Conservation (phyloP, 2,329 filamentous ascomycete genomes). For the Fusarium sp. region DNA sequence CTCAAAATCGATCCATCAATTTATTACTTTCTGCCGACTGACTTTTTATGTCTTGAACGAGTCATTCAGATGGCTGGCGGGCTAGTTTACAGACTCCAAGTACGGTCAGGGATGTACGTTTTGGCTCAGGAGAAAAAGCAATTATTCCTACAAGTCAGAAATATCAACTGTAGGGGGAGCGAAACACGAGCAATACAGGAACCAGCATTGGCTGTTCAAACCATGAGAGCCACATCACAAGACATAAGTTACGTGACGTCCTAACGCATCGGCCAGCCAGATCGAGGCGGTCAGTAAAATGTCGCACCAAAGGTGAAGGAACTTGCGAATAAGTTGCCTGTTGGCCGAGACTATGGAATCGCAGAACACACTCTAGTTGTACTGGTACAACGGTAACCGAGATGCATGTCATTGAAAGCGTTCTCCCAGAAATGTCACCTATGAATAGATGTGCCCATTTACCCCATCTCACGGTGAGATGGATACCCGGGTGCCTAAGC, state of each 20-base stretch:
- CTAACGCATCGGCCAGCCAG: background rate
- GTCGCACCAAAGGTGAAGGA: background rate
- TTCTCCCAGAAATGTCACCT: background rate
- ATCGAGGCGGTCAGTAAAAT: conserved; percentile 3
- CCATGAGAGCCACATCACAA: conserved; percentile 1
- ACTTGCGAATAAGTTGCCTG: background rate
- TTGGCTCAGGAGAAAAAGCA: conserved; percentile 18
- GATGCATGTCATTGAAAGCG: background rate
- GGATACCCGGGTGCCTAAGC: conserved; percentile 59
- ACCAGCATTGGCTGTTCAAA: conserved; percentile 3
- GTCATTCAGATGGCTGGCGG: conserved; percentile 5
- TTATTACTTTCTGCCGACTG: background rate
- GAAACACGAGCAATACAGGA: conserved; percentile 22
- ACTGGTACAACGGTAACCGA: background rate
- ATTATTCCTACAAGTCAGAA: conserved; percentile 18
- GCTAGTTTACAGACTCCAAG: background rate
- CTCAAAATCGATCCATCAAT: conserved; percentile 3
- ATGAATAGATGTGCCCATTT: background rate
- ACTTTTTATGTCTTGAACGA: conserved; percentile 4
- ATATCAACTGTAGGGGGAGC: conserved; percentile 17
- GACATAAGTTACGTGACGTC: background rate
- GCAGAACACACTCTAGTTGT: background rate
- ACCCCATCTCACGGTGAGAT: too few species aligned
- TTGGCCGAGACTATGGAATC: background rate
- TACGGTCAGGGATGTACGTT: conserved; percentile 3